Evolutionary conservation across 2,329 filamentous ascomycete genomes (phyloP).

Genomic region (Calonectria crousiana): DNA sequence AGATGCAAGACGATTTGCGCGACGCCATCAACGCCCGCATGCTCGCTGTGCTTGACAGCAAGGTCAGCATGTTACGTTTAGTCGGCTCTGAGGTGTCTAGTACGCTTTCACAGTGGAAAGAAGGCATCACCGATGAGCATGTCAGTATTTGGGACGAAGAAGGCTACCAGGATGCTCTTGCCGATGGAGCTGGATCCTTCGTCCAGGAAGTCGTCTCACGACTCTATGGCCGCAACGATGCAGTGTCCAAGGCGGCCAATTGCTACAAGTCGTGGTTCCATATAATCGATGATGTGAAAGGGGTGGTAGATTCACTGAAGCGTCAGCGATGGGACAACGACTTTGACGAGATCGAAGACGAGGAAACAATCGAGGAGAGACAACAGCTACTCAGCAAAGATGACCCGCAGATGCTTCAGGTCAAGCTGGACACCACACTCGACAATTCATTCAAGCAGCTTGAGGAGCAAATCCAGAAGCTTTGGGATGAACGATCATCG

Average conservation of each 20-base stretch:
- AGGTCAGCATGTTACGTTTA: constrained; percentile 73
- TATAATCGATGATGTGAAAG: constrained; percentile 76
- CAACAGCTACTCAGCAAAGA: constrained; percentile 78
- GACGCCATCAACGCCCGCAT: constrained; percentile 77
- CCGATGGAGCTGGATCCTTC: constrained; percentile 74
- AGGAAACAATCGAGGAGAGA: constrained; percentile 75
- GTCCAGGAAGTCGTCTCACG: constrained; percentile 77
- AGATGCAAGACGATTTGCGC: constrained; percentile 77
- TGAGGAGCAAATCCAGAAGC: constrained; percentile 63
- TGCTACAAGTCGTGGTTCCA: constrained; percentile 80
- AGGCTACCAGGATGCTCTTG: constrained; percentile 74
- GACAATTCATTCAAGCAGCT: constrained; percentile 69
- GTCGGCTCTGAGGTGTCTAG: constrained; percentile 75
- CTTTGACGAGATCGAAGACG: constrained; percentile 79
- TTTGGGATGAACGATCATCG: constrained; percentile 62
- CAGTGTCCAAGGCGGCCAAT: constrained; percentile 71
- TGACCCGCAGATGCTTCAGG: constrained; percentile 74
- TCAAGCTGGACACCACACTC: constrained; percentile 69
- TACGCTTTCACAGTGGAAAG: constrained; percentile 71
- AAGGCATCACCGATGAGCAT: constrained; percentile 62
- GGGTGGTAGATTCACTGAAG: constrained; percentile 73
- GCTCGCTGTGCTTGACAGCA: constrained; percentile 70
- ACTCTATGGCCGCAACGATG: constrained; percentile 78
- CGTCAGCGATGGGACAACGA: constrained; percentile 82
- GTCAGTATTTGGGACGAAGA: constrained; percentile 76